Base-by-base conservation (phyloP, 1,284 basidiomycete genomes). In the Amylostereum chailletii region DNA sequence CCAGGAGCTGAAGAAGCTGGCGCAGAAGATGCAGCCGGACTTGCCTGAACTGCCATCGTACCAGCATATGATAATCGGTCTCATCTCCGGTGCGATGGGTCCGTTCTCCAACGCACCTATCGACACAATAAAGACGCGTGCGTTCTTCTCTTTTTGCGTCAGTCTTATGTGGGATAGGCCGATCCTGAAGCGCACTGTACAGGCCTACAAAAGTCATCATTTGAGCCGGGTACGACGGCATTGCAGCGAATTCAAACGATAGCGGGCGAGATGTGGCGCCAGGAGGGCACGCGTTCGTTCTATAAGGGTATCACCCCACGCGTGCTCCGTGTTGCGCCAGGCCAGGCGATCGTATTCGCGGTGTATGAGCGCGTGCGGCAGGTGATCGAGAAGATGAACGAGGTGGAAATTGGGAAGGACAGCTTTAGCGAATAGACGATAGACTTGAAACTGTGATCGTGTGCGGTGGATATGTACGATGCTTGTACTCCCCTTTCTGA, bases 271-370 rank as follows among this genome's bases (percentile, higher is more conserved):
- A 97, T 99, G 93, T 98, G 94, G 84, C 80, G 76, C 53, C 79
- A 85, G 62, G 96, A 99, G 69, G 95, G 94, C 34, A 71, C 86
- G 19, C 71, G 71, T 47, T 94, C 94, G 49, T 97, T 98, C 70
- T 97, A 95, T 72, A 94, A 94, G 71, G 92, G 95, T 46, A 98
- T 99, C 67, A 98, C 94, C 2, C 95, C 96, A 41, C 81, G 96
- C 49, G 94, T 99, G 39, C 75, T 97, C 56, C 84, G 96, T 58
- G 95, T 99, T 44, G 96, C 96, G 1, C 95, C 96, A 7, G 94
- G 94, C 1, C 88, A 94, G 66, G 90, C 90, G 3, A 84, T 92
- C 55, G 90, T 92, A 37, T 92, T 92, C 60, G 87, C 90, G 39
- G 92, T 95, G 32, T 95, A 95, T 61, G 93, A 96, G 72, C 76